A percentile compares a stretch with the other conserved stretches of the same genome.
Conservation (phyloP, 768 basidiomycete species). For the Coprinopsis sp. region DNA sequence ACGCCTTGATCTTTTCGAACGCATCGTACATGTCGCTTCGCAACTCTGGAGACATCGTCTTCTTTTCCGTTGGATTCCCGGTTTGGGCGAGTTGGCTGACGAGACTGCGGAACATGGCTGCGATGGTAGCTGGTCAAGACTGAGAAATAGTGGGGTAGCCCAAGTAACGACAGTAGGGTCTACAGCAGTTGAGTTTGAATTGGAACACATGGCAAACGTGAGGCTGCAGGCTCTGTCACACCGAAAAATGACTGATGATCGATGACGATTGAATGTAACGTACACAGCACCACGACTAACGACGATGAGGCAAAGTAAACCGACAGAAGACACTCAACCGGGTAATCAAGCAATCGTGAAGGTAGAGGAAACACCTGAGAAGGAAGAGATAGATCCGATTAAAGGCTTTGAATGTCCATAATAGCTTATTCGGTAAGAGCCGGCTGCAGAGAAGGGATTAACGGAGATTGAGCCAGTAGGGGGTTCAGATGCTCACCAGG, state of each 20-base stretch:
- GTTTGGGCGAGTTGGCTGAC: constrained; percentile 35
- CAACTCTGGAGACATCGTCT: constrained; percentile 43
- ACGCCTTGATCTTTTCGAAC: constrained; percentile 42
- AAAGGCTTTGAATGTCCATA: constrained; percentile 74
- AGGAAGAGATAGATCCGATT: constrained; percentile 57
- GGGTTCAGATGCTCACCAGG: constrained; percentile 39
- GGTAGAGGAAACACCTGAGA: constrained; percentile 55
- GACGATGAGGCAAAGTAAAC: background rate
- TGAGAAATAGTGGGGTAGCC: background rate
- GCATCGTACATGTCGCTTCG: constrained; percentile 48
- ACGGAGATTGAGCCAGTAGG: constrained; percentile 8
- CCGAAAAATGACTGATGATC: too few relatives aligned
- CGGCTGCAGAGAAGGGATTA: constrained; percentile 37
- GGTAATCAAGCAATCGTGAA: constrained; percentile 51
- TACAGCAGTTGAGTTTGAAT: constrained; percentile 5
- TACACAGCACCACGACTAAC: background rate
- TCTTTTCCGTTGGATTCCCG: constrained; percentile 32
- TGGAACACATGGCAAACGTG: constrained; percentile 35
- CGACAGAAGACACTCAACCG: background rate
- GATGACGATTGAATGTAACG: too few relatives aligned
- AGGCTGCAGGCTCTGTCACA: too few relatives aligned
- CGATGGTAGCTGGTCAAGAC: too few relatives aligned
- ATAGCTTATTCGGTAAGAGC: constrained; percentile 67
- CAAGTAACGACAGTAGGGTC: background rate
- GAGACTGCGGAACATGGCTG: constrained; percentile 45